Evolutionary conservation across 192 early-diverging fungal species (phyloP).

Genomic region (Gonapodya prolifera): DNA sequence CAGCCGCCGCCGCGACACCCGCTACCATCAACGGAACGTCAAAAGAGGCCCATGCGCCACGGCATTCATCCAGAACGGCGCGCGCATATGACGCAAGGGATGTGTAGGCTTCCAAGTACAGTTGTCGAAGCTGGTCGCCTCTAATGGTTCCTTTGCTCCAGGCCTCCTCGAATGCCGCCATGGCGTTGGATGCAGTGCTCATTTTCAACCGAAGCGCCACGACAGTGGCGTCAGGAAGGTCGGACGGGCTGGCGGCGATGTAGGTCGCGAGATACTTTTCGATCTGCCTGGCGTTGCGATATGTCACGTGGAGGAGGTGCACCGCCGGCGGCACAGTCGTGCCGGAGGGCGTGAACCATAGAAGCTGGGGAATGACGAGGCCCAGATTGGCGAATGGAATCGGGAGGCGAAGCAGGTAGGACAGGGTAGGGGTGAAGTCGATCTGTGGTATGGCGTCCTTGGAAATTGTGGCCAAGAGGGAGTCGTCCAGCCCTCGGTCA

Average conservation of each 20-base stretch:
- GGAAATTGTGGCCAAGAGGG: not conserved
- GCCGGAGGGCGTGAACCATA: conserved; percentile 21
- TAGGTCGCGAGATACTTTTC: conserved; percentile 49
- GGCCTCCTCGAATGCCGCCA: not conserved
- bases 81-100: conserved; percentile 38
- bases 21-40: conserved; percentile 62
- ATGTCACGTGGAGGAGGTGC: conserved; percentile 36
- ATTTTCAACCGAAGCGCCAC: no score
- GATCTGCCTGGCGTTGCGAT: conserved; percentile 57
- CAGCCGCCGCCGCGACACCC: conserved; percentile 48
- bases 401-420: conserved; percentile 65
- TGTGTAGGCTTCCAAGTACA: not conserved
- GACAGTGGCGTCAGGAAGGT: no score
- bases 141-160: not conserved
- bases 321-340: not conserved
- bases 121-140: not conserved
- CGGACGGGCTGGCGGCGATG: not conserved
- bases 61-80: conserved; percentile 50
- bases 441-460: conserved; percentile 77
- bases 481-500: not conserved
- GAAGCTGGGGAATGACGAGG: conserved; percentile 71
- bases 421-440: conserved; percentile 77
- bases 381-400: conserved; percentile 93
- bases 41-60: conserved; percentile 88
- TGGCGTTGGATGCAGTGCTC: not conserved